Evolutionary conservation across 495 filamentous ascomycete species (phyloP).

Genomic region (Emericellopsis terricola): DNA sequence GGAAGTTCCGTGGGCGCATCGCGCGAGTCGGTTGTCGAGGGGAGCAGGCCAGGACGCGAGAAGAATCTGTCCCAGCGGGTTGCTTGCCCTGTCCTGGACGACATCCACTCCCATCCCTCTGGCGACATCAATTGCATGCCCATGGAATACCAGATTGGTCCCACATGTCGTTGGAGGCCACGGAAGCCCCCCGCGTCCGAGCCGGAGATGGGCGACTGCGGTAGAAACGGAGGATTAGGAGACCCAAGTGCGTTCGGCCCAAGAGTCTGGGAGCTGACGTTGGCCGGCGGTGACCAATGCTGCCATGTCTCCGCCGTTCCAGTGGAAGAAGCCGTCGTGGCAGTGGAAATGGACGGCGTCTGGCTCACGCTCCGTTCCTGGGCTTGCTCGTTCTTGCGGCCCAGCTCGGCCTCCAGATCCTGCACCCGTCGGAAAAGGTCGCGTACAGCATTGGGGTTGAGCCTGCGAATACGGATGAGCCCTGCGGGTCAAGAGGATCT

Average conservation of each 20-base stretch:
- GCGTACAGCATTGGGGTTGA: slow-evolving; percentile 3
- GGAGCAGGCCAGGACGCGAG: too few species aligned
- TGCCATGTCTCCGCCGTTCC: not conserved
- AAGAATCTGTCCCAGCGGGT: not conserved
- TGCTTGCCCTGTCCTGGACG: slow-evolving; percentile 1
- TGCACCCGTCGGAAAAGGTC: slow-evolving; percentile 3
- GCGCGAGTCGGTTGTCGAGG: not conserved
- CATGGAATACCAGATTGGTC: slow-evolving; percentile 4
- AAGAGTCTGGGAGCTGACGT: too few species aligned
- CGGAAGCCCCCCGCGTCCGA: not conserved
- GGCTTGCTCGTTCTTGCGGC: too few species aligned
- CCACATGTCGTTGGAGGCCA: not conserved
- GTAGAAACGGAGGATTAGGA: too few species aligned
- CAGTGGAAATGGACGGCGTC: too few species aligned
- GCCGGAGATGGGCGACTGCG: not conserved
- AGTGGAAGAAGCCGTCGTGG: too few species aligned
- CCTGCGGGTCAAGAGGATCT: not conserved
- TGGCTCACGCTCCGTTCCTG: too few species aligned
- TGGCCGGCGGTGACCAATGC: not conserved
- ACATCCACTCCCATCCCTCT: slow-evolving; percentile 2
- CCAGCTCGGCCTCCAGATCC: slow-evolving; percentile 4
- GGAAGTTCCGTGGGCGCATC: not conserved
- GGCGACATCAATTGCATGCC: slow-evolving; percentile 3
- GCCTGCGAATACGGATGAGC: not conserved
- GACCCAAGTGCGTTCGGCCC: too few species aligned